Evolutionary conservation across 805 yeast species (phyloP), one percentile per base, ranked within the genome.

Genomic region (Candida sakaeoensis): DNA sequence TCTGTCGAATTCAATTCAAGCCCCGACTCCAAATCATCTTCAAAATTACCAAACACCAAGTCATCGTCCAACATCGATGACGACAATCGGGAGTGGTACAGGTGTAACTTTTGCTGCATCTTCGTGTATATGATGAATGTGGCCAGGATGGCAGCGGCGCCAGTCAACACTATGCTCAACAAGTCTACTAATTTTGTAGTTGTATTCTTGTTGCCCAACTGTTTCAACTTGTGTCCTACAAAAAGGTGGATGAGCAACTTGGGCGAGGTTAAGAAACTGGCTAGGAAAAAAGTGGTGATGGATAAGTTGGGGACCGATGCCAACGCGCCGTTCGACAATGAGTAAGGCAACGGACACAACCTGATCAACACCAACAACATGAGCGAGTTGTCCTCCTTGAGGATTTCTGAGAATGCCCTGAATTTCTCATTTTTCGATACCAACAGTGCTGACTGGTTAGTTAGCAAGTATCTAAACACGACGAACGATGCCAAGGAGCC

Each of bases 341-440:
- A 88, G 57, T 89, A 93, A 0, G 98, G 98, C 52, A 91, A 74
- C 0, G 99, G 99, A 50, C 96, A 88, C 42, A 91, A 60, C 40
- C 97, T 70, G 21, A 91, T 73, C 54, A 91, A 67, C 38, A 84
- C 75, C 39, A 91, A 60, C 17, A 93, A 61, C 47, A 80, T 57
- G 42, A 89, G 73, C 14, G 68, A 58, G 48, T 83, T 82, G 40
- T 77, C 75, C 42, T 87, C 95, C 49, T 74, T 79, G 43, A 91
- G 59, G 4, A 87, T 84, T 40, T 81, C 79, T 0, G 86, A 74
- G 46, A 93, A 75, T 0, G 95, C 87, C 47, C 80, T 74, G 47
- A 93, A 78, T 44, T 75, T 79, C 40, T 75, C 76, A 55, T 84
- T 85, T 3, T 73, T 51, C 10, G 74, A 65, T 3, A 89, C 75